Base-by-base conservation (phyloP, 2,329 filamentous ascomycete genomes). In the Arthrobotrys musiformis region DNA sequence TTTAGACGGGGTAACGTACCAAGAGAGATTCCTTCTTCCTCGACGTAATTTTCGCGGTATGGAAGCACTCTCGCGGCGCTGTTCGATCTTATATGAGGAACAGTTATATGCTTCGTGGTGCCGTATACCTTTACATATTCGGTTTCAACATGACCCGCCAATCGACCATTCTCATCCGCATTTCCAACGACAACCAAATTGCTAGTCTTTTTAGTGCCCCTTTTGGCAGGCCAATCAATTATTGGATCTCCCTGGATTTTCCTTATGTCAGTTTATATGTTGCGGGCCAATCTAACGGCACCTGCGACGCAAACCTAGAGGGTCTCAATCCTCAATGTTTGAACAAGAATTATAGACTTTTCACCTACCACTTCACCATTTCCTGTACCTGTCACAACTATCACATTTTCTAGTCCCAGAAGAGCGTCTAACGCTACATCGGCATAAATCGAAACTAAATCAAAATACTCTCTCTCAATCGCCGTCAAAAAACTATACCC, bases 81-180 rank as follows among this genome's bases (percentile, higher is more conserved):
- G 7, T 54, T 54, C 9, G 62, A 48, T 9, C 11, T 22, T 35
- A 70, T 40, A 15, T 7, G 13, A 0, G 66, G 63, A 5, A 70
- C 24, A 1, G 37, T 33, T 13, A 62, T 30, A 9, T 13, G 11
- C 6, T 37, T n/a, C n/a, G 54, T n/a, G 1, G 48, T 17, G 6
- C 58, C 48, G 19, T 72, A 72, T 3, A 58, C 48, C 8, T 56
- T 58, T 22, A 72, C 68, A 64, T 26, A 72, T 1, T 58, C 37
- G 5, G 30, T 19, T 7, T 35, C 24, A 1, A 46, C 35, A 28
- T 58, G 35, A 5, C 33, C 48, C 1, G 1, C 13, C 7, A 72
- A 26, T 7, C 13, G 8, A 13, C 68, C 58, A 1, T 54, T 22
- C 2, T 6, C 17, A 22, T 72, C 13, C 17, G 30, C 68, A 13